These are phyloP conservation scores for Scheffersomyces stambukii DNA, from an alignment of 1,139 yeast species.

Conservation along the genomic window DNA sequence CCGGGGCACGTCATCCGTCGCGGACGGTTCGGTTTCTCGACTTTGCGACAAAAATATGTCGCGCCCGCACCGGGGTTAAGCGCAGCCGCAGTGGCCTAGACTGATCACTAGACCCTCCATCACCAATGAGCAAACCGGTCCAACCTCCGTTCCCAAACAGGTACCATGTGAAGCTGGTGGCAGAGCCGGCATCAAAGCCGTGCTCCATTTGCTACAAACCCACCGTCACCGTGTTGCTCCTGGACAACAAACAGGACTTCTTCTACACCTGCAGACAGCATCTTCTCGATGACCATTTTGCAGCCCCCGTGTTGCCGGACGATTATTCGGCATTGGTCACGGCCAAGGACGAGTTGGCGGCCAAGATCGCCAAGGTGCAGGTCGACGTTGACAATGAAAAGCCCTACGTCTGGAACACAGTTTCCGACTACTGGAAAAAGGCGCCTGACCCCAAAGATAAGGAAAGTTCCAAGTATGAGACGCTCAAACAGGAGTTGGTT, in stretches of 20 bases:
- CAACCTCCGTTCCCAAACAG: constrained; percentile 45
- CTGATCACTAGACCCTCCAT: too few species aligned
- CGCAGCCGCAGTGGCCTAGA: too few species aligned
- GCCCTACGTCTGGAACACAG: constrained; percentile 32
- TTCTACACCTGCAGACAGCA: constrained; percentile 69
- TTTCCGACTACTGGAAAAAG: constrained; percentile 16
- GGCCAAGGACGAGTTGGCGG: constrained; percentile 33
- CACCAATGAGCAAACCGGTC: constrained; percentile 8
- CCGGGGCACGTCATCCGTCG: too few species aligned
- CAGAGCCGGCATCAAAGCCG: constrained; percentile 50
- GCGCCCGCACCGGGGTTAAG: too few species aligned
- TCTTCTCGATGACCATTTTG: constrained; percentile 59
- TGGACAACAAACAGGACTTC: constrained; percentile 52
- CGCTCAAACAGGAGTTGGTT: constrained; percentile 16
- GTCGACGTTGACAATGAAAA: constrained; percentile 23
- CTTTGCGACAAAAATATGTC: too few species aligned
- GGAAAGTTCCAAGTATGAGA: constrained; percentile 11
- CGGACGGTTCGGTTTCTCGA: too few species aligned
- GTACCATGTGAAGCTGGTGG: constrained; percentile 55
- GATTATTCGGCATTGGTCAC: constrained; percentile 42
- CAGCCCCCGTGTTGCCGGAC: constrained; percentile 44
- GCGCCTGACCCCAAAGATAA: constrained; percentile 9
- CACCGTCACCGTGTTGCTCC: constrained; percentile 55
- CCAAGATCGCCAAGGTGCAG: constrained; percentile 33
- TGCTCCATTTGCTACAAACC: constrained; percentile 71